These are phyloP conservation scores for Phytophthora hibernalis DNA, from an alignment of 352 stramenopile species.

Conservation along the genomic window DNA sequence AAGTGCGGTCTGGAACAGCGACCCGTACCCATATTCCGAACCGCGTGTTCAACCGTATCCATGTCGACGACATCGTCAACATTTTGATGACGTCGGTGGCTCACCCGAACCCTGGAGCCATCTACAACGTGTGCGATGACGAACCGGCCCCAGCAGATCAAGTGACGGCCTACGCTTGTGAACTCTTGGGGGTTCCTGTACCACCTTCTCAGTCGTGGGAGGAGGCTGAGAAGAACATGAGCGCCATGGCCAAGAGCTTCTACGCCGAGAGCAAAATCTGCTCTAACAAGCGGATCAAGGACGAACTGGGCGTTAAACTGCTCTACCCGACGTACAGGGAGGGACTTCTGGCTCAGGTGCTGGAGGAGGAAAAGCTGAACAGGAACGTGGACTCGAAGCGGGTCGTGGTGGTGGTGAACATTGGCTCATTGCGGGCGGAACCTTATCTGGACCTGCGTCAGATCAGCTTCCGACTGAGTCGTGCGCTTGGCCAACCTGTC, in stretches of 20 bases:
- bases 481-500: constrained; percentile 56
- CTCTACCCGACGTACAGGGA: constrained; percentile 85
- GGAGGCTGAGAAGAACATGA: constrained; percentile 79
- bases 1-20: constrained; percentile 71
- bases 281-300: constrained; percentile 76
- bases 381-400: constrained; percentile 21
- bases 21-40: constrained; percentile 78
- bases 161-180: constrained; percentile 81
- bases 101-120: constrained; percentile 58
- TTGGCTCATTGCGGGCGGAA: constrained; percentile 74
- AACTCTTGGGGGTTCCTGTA: constrained; percentile 65
- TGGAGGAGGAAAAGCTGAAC: constrained; percentile 65
- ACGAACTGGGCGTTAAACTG: constrained; percentile 76
- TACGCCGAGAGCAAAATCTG: constrained; percentile 88
- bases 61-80: constrained; percentile 91
- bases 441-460: constrained; percentile 79
- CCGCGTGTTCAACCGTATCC: constrained; percentile 89
- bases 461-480: constrained; percentile 72
- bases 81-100: constrained; percentile 79
- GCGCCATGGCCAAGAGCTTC: constrained; percentile 87
- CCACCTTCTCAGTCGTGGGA: constrained; percentile 71
- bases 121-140: constrained; percentile 93
- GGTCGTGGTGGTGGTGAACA: constrained; percentile 74
- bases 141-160: constrained; percentile 82
- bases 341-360: constrained; percentile 77